A percentile compares a stretch with the other conserved stretches of the same genome.
Evolutionary conservation across 176 grass and related monocot genomes (phyloP).

Genomic region (Aegilops tauschii): DNA sequence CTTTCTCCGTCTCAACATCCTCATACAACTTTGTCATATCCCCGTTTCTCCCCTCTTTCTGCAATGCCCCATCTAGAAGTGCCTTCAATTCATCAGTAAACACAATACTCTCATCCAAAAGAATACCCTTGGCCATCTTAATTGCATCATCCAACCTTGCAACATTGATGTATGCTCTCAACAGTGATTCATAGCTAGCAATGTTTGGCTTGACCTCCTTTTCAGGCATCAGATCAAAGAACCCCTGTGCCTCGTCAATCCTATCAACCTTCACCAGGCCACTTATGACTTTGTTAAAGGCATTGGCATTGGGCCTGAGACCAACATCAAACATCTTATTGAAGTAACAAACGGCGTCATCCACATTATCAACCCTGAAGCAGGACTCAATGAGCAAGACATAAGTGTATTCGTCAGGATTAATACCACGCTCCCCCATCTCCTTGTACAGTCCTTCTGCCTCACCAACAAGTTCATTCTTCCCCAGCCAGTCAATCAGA

Average conservation of each 20-base stretch:
- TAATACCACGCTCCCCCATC: conserved; percentile 59
- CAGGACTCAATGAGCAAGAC: conserved; percentile 67
- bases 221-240: conserved; percentile 67
- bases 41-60: conserved; percentile 63
- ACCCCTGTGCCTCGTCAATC: conserved; percentile 54
- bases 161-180: conserved; percentile 60
- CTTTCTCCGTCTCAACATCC: conserved; percentile 72
- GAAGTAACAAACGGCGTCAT: conserved; percentile 66
- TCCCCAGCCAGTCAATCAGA: conserved; percentile 75
- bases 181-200: conserved; percentile 65
- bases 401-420: conserved; percentile 71
- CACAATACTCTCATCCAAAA: conserved; percentile 59
- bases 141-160: conserved; percentile 61
- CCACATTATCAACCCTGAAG: conserved; percentile 59
- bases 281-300: conserved; percentile 70
- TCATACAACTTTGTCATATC: conserved; percentile 68
- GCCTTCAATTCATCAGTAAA: conserved; percentile 64
- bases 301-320: conserved; percentile 65
- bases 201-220: conserved; percentile 82
- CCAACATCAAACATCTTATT: conserved; percentile 66
- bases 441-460: conserved; percentile 57
- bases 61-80: conserved; percentile 52
- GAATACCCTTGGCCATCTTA: conserved; percentile 58
- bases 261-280: conserved; percentile 58
- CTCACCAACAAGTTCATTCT: conserved; percentile 60